Evolutionary conservation across 257 asterid genomes (phyloP).

Genomic region (Phtheirospermum japonicum): DNA sequence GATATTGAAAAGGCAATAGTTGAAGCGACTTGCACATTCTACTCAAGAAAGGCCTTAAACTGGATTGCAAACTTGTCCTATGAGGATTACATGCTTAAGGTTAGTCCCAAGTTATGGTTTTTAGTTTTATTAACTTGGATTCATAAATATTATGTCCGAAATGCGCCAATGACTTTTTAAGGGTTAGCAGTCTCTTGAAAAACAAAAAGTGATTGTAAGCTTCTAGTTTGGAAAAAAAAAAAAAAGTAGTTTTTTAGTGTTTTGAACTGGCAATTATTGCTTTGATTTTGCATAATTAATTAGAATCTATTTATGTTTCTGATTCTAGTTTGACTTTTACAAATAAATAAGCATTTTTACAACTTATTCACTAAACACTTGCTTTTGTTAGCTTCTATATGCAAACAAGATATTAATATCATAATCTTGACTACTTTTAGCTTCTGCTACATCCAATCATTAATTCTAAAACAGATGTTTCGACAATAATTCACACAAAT

Average conservation of each 20-base stretch:
- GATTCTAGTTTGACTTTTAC: background rate
- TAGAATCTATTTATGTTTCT: background rate
- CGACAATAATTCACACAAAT: background rate
- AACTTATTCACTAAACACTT: background rate
- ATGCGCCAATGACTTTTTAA: background rate
- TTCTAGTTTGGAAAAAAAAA: too few relatives aligned
- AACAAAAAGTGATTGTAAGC: too few relatives aligned
- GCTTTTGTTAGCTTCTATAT: background rate
- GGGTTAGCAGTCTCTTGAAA: too few relatives aligned
- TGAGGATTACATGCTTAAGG: conserved; percentile 38
- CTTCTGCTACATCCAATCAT: background rate
- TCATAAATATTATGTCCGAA: background rate
- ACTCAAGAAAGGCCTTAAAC: conserved; percentile 30
- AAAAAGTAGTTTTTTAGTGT: too few relatives aligned
- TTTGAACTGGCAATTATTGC: too few relatives aligned
- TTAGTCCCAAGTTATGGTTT: conserved; percentile 9
- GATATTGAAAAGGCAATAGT: conserved; percentile 42
- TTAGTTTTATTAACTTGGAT: background rate
- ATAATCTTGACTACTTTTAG: background rate
- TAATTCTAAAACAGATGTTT: too few relatives aligned
- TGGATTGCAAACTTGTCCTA: conserved; percentile 35
- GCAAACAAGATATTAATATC: background rate
- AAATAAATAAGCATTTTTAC: background rate
- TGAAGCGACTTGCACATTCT: conserved; percentile 35
- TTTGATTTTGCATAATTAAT: too few relatives aligned